These are phyloP conservation scores for Naganishia sp. DNA, from an alignment of 1,284 basidiomycete species.

Conservation along the genomic window DNA sequence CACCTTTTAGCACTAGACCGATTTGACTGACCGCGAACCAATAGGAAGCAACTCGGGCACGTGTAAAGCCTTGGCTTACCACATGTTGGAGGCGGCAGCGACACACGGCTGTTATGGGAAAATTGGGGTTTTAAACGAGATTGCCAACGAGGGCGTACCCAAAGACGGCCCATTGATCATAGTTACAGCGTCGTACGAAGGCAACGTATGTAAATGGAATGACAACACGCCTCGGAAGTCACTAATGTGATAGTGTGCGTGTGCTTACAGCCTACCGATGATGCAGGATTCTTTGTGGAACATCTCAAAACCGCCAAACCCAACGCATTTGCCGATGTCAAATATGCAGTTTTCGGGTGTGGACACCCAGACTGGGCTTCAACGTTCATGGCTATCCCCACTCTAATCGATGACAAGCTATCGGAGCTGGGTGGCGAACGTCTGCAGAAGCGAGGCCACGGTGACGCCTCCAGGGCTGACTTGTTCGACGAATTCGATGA, in stretches of 20 bases:
- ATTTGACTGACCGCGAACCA: neutral
- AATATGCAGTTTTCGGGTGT: constrained; percentile 61
- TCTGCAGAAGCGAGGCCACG: constrained; percentile 55
- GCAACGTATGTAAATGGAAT: constrained; percentile 36
- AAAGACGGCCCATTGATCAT: constrained; percentile 59
- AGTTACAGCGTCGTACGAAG: constrained; percentile 61
- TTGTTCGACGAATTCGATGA: constrained; percentile 59
- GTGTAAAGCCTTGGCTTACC: constrained; percentile 59
- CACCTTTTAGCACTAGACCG: neutral
- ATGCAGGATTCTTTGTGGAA: constrained; percentile 58
- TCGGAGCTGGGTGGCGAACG: constrained; percentile 55
- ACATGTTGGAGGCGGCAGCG: constrained; percentile 56
- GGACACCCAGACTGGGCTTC: constrained; percentile 62
- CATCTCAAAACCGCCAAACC: constrained; percentile 53
- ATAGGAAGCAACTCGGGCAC: constrained; percentile 61
- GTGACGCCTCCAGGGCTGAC: constrained; percentile 56
- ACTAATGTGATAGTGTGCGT: neutral
- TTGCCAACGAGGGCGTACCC: constrained; percentile 52
- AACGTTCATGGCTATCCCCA: constrained; percentile 61
- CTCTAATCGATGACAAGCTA: constrained; percentile 55
- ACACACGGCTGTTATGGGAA: constrained; percentile 56
- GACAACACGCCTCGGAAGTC: neutral
- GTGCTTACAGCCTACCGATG: constrained; percentile 57
- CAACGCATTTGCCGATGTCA: constrained; percentile 51
- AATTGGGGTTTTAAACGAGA: constrained; percentile 57